Evolutionary conservation across 2,329 filamentous ascomycete genomes (phyloP), one percentile per base, ranked within the genome.

Genomic region (Colletotrichum sansevieriae): DNA sequence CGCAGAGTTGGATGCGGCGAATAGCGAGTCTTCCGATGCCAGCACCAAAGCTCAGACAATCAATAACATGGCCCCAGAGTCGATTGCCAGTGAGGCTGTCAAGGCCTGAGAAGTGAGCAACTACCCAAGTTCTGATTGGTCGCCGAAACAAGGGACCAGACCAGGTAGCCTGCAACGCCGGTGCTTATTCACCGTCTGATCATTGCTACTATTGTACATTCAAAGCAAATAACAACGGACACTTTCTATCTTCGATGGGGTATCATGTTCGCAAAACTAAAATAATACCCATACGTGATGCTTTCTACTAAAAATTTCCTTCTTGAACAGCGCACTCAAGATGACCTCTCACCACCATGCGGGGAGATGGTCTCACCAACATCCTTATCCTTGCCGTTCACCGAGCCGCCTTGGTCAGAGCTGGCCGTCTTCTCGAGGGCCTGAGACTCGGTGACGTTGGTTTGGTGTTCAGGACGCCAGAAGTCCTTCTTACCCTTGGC

Each of bases 401-500:
- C 37, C 7, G 64, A 71, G 20, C 58, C 70, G 10, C 68, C 64
- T 35, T 61, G 70, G 20, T 71, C 70, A 20, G 64, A 71, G 58
- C 70, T 71, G n/a, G 46, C 46, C 2, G 64, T 71, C 57, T 68
- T 75, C 68, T 75, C 75, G 35, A 71, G 49, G 13, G 70, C 70
- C 49, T 63, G 58, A 13, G 65, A 55, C 44, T 71, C 64, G 37
- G 18, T 35, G 20, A 69, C 41, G 11, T 44, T 72, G 62, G 74
- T 73, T 37, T 72, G 54, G 29, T 78, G 73, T 25, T 82, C 77
- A 8, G 80, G 77, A 43, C 83, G 83, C 92, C 92, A 94, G 76
- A 95, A 95, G 73, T 91, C 87, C 80, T 86, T 91, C 83, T 93
- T 92, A 33, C 93, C 93, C 43, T 81, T 81, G 0, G 79, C 76